Base-by-base conservation (phyloP, 495 filamentous ascomycete genomes). In the Elaphomyces granulatus region DNA sequence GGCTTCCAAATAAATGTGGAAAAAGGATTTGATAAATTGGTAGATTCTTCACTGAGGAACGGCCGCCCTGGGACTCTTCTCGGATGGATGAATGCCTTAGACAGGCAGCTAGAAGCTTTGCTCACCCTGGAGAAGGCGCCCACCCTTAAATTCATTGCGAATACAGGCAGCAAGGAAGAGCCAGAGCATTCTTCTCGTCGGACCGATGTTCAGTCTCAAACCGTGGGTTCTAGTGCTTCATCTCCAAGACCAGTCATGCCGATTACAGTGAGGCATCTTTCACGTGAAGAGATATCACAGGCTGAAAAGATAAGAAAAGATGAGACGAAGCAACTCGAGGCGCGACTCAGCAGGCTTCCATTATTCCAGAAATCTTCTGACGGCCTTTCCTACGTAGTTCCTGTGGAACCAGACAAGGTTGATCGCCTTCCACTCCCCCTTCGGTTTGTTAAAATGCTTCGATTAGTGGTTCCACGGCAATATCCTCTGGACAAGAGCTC, bases 1-100 rank as follows among this genome's bases (percentile, higher is more conserved):
- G 83, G 78, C 0, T 93, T 80, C 51, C 78, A 80, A 46, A 71
- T 79, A 45, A 94, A 92, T 58, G 71, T 94, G 14, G 80, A 87
- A 45, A 63, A 63, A 45, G 87, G 87, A 1, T 94, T 86, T 58
- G 74, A 80, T 47, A 68, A 57, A 8, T 66, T 93, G 21, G 77
- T 75, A 4, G 52, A 72, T 34, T 58, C 56, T 19, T 53, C 62
- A 2, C 32, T 66, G 31, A 49, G 62, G 15, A 72, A 69, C 12
- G 64, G 64, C 33, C 60, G 64, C 7, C 63, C 60, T 9, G 63
- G 66, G 3, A 87, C 79, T 0, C 56, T 94, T 9, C 63, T 93
- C 20, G 61, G 62, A 19, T 64, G 83, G 46, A 63, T 81, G 42
- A 87, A 87, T 48, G 68, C 62, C 7, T 63, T 94, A 3, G 86